Conservation (phyloP, 148 eudicot genomes). For the Dianthus caryophyllus region DNA sequence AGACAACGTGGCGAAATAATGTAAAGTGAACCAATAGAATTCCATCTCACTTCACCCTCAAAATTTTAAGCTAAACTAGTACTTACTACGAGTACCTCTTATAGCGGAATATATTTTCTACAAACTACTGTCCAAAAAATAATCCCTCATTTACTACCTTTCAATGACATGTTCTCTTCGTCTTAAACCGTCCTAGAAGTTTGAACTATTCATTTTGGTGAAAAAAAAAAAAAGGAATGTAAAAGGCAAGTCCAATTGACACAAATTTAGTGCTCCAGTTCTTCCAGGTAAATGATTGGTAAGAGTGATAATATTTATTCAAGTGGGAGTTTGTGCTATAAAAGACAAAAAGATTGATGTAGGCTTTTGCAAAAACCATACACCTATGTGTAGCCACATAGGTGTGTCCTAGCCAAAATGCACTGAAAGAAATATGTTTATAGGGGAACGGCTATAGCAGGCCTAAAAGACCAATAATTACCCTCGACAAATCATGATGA, state of each 20-base stretch:
- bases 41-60: too few relatives aligned
- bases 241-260: too few relatives aligned
- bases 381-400: not conserved
- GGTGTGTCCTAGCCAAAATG: conserved; percentile 6
- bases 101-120: too few relatives aligned
- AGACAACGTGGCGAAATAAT: conserved; percentile 4
- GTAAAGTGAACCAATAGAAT: not conserved
- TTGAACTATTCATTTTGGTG: too few relatives aligned
- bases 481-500: not conserved
- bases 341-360: conserved; percentile 1
- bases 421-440: not conserved
- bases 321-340: not conserved
- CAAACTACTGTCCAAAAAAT: too few relatives aligned
- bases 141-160: too few relatives aligned
- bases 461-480: not conserved
- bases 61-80: too few relatives aligned
- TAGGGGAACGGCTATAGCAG: not conserved
- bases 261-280: not conserved
- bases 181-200: too few relatives aligned
- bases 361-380: not conserved
- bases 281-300: not conserved
- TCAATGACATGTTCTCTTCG: too few relatives aligned
- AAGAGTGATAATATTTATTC: not conserved
- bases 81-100: too few relatives aligned
- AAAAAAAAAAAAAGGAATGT: too few relatives aligned